Evolutionary conservation across 2,329 filamentous ascomycete genomes (phyloP).

Genomic region (Aspergillus chevalieri): DNA sequence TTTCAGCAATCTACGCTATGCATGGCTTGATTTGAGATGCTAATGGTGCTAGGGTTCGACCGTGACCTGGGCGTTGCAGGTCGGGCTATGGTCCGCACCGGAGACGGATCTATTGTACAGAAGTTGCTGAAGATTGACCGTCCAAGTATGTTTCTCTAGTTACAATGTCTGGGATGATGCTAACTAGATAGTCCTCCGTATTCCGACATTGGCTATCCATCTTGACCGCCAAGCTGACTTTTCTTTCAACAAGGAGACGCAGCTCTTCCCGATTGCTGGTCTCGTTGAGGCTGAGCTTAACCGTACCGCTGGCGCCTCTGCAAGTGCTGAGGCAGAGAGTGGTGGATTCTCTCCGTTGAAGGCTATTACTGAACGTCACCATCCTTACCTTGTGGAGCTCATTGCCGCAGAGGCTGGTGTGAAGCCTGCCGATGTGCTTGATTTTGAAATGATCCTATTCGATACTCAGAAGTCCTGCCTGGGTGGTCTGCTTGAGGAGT

Average conservation of each 20-base stretch:
- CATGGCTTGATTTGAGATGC: neutral
- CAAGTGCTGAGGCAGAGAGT: conserved; percentile 34
- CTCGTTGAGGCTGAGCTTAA: conserved; percentile 85
- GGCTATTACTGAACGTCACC: conserved; percentile 73
- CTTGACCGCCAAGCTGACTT: conserved; percentile 81
- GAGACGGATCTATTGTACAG: conserved; percentile 68
- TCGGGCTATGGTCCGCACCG: conserved; percentile 71
- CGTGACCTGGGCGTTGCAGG: conserved; percentile 87
- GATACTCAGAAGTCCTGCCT: conserved; percentile 88
- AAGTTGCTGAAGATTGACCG: conserved; percentile 85
- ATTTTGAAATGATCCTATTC: conserved; percentile 96
- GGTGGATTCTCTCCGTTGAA: conserved; percentile 68
- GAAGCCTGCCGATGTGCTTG: conserved; percentile 65
- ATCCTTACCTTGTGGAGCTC: conserved; percentile 77
- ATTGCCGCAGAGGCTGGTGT: conserved; percentile 75
- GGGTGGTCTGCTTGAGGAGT: conserved; percentile 84
- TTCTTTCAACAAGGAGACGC: conserved; percentile 92
- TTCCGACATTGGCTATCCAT: conserved; percentile 91
- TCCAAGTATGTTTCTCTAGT: conserved; percentile 49
- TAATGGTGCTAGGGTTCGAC: conserved; percentile 64
- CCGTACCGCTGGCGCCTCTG: conserved; percentile 50
- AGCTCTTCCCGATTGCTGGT: conserved; percentile 88
- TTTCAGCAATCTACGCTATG: neutral
- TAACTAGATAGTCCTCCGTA: conserved; percentile 59
- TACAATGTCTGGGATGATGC: neutral